phyloP scores from a whole-genome alignment of 1,284 basidiomycete species.

The Boletellus deceptivus region DNA sequence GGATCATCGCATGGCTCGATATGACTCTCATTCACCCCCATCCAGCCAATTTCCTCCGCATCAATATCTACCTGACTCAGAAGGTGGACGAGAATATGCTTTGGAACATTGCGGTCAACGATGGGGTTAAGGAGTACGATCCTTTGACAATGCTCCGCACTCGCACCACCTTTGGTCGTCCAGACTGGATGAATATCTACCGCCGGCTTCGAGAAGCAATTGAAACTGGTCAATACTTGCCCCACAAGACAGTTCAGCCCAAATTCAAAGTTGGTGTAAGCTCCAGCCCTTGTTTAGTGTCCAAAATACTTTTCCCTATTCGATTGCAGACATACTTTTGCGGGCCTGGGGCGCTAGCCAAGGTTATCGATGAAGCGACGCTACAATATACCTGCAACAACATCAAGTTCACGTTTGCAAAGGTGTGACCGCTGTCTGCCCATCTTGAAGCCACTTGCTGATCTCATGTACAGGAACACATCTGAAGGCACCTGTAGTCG shows the following conservation, averaged over 20 bases:
- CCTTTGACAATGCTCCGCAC: slow-evolving; percentile 82
- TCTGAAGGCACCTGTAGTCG: slow-evolving; percentile 38
- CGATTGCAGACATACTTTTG: slow-evolving; percentile 77
- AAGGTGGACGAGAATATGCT: slow-evolving; percentile 83
- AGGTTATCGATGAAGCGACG: slow-evolving; percentile 70
- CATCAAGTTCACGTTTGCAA: slow-evolving; percentile 78
- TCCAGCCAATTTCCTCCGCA: slow-evolving; percentile 82
- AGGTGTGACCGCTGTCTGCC: slow-evolving; percentile 41
- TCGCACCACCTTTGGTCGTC: slow-evolving; percentile 85
- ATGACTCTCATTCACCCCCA: background rate
- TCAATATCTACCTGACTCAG: slow-evolving; percentile 88
- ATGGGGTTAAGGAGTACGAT: slow-evolving; percentile 78
- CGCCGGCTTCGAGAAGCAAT: slow-evolving; percentile 68
- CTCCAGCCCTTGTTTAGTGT: slow-evolving; percentile 9
- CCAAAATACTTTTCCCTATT: slow-evolving; percentile 3
- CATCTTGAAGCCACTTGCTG: background rate
- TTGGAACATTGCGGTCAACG: slow-evolving; percentile 87
- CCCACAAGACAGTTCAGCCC: slow-evolving; percentile 71
- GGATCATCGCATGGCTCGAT: slow-evolving; percentile 29
- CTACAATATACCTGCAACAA: slow-evolving; percentile 49
- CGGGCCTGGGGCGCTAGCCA: slow-evolving; percentile 71
- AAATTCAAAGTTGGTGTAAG: slow-evolving; percentile 80
- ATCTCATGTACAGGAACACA: slow-evolving; percentile 51
- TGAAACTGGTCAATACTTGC: slow-evolving; percentile 75
- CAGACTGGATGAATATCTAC: slow-evolving; percentile 83